Percentiles rank a stretch among this genome's conserved stretches.
These are phyloP conservation scores for Plantago ovata DNA, from an alignment of 257 asterid genomes.

Conservation along the genomic window DNA sequence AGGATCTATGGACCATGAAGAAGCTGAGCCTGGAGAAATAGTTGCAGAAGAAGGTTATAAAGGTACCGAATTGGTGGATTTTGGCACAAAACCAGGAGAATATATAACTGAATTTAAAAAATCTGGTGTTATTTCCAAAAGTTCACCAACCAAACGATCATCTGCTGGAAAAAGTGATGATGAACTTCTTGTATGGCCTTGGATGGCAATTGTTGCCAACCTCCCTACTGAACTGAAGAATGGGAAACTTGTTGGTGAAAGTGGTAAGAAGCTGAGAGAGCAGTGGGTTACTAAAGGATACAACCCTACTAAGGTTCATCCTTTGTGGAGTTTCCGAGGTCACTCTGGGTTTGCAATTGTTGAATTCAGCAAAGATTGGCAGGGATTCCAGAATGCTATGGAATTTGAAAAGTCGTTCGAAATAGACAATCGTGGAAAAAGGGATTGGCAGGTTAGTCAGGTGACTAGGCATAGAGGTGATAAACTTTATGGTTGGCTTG, in stretches of 20 bases:
- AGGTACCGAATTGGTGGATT: conserved; percentile 17
- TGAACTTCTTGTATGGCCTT: conserved; percentile 78
- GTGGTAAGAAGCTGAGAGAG: conserved; percentile 61
- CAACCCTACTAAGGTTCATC: conserved; percentile 62
- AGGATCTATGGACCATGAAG: neutral
- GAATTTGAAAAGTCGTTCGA: conserved; percentile 75
- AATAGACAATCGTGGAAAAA: conserved; percentile 58
- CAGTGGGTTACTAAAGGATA: conserved; percentile 55
- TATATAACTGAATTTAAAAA: conserved; percentile 14
- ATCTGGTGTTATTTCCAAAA: conserved; percentile 9
- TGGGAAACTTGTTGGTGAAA: conserved; percentile 60
- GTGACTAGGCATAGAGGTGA: conserved; percentile 35
- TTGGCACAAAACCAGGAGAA: conserved; percentile 26
- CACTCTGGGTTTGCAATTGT: conserved; percentile 76
- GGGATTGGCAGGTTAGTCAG: conserved; percentile 63
- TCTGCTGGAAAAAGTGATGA: conserved; percentile 31
- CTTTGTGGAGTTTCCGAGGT: conserved; percentile 59
- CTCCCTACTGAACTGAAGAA: conserved; percentile 44
- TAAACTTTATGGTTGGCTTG: conserved; percentile 77
- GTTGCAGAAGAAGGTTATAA: conserved; percentile 11
- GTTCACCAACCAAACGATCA: conserved; percentile 9
- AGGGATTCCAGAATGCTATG: conserved; percentile 71
- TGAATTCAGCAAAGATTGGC: conserved; percentile 68
- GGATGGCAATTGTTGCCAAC: conserved; percentile 80
- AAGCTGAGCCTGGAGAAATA: conserved; percentile 6